phyloP scores from a whole-genome alignment of 148 eudicot genomes.

The Suaeda aralocaspica region DNA sequence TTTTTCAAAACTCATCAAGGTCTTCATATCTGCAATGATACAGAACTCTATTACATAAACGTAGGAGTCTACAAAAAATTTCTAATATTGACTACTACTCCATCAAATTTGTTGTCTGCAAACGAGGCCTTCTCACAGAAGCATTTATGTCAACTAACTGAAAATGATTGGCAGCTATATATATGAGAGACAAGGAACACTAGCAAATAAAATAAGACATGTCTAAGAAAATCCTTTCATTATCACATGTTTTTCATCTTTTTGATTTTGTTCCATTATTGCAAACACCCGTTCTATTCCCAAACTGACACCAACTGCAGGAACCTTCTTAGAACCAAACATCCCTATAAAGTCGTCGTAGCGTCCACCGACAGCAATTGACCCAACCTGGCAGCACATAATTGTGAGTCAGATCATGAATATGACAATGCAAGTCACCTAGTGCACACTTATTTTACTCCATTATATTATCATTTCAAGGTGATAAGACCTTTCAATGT shows the following conservation, averaged over 20 bases:
- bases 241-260: constrained; percentile 69
- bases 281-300: constrained; percentile 97
- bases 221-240: background rate
- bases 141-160: no score
- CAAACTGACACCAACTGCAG: constrained; percentile 90
- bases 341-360: constrained; percentile 90
- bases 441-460: no score
- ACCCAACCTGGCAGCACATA: constrained; percentile 67
- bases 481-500: no score
- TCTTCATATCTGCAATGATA: background rate
- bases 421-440: no score
- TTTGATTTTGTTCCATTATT: constrained; percentile 87
- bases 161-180: background rate
- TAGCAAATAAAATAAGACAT: background rate
- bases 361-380: constrained; percentile 98
- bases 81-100: background rate
- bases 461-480: no score
- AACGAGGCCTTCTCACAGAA: background rate
- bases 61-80: background rate
- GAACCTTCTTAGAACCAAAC: constrained; percentile 91
- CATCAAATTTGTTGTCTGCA: background rate
- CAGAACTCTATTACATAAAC: background rate
- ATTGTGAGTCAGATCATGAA: constrained; percentile 2
- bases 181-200: background rate
- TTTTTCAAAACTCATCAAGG: background rate